A percentile compares a stretch with the other conserved stretches of the same genome.
Evolutionary conservation across 2,329 filamentous ascomycete species (phyloP).

Genomic region (Xylariaceae sp.): DNA sequence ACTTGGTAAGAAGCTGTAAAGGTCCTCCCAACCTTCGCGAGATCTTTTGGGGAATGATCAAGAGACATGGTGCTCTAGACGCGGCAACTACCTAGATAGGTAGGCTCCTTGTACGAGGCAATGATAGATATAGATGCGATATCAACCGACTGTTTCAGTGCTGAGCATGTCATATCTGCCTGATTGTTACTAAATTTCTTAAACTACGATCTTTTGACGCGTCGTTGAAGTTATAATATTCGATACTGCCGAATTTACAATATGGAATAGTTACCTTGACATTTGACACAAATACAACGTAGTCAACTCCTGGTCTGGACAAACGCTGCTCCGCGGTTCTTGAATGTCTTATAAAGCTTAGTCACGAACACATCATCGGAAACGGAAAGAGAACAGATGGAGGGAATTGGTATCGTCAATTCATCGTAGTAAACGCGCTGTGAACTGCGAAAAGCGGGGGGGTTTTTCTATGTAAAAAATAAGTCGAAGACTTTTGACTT

Average conservation of each 20-base stretch:
- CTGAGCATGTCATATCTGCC: background rate
- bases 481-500: background rate
- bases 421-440: background rate
- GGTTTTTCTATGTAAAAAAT: background rate
- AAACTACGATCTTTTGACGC: background rate
- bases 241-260: no score
- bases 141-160: background rate
- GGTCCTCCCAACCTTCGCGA: background rate
- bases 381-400: no score
- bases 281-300: no score
- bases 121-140: constrained; percentile 9
- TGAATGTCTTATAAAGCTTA: no score
- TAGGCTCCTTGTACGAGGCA: background rate
- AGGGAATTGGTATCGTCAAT: background rate
- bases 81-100: background rate
- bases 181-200: background rate
- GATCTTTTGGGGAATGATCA: background rate
- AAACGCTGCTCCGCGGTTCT: no score
- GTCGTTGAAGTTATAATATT: no score
- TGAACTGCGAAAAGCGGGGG: background rate
- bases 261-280: no score
- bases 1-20: constrained; percentile 10
- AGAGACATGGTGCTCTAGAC: background rate
- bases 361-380: no score
- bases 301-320: no score